These are phyloP conservation scores for Antrodiella citrinella DNA, from an alignment of 768 basidiomycete species.

Conservation along the genomic window DNA sequence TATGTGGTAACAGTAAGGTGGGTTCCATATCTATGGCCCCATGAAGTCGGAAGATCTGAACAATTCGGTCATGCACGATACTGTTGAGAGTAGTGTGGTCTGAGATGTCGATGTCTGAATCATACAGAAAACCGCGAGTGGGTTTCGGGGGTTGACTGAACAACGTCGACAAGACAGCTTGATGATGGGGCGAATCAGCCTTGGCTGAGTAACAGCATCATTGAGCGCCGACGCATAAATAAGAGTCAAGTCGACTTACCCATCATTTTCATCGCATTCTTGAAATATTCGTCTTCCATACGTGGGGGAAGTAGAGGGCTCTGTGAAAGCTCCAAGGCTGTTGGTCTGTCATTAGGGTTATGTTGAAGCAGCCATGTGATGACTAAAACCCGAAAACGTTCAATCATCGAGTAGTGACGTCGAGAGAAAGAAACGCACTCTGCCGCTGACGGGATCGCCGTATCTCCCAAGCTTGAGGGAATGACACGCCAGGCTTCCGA, in stretches of 20 bases:
- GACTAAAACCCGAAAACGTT: constrained; percentile 32
- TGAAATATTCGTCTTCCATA: constrained; percentile 83
- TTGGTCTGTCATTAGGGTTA: constrained; percentile 69
- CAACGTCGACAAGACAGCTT: constrained; percentile 66
- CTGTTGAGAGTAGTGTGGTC: constrained; percentile 66
- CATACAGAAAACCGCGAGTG: constrained; percentile 66
- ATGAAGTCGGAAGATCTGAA: constrained; percentile 76
- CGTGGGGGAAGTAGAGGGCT: constrained; percentile 68
- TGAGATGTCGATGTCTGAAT: constrained; percentile 56
- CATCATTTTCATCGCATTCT: constrained; percentile 69
- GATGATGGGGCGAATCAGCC: constrained; percentile 74
- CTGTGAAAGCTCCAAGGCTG: constrained; percentile 75
- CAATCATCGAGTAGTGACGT: neutral
- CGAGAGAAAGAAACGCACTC: constrained; percentile 38
- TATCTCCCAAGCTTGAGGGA: constrained; percentile 69
- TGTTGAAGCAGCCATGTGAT: constrained; percentile 79
- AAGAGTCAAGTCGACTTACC: constrained; percentile 34
- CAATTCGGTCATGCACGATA: constrained; percentile 69
- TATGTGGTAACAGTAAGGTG: constrained; percentile 71
- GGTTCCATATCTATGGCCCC: constrained; percentile 87
- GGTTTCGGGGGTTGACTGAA: constrained; percentile 67
- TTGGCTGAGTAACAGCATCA: constrained; percentile 43
- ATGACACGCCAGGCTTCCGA: constrained; percentile 62
- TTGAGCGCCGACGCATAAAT: too few relatives aligned
- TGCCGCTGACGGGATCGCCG: constrained; percentile 55